phyloP scores from a whole-genome alignment of 257 asterid genomes.

The Ligustrum vulgare region DNA sequence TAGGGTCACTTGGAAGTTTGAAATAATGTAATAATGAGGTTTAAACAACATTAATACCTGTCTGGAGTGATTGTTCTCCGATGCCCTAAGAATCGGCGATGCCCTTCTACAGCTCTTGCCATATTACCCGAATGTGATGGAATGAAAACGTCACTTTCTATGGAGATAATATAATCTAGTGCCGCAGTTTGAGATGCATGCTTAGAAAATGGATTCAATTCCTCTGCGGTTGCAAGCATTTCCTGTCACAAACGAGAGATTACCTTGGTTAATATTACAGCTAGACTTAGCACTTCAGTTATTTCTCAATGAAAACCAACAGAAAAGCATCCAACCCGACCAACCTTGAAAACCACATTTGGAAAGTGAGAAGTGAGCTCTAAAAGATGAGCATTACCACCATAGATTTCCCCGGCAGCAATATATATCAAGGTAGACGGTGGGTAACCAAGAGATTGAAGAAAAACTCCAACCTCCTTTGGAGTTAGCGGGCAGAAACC shows the following conservation, averaged over 20 bases:
- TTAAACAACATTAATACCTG: slow-evolving; percentile 45
- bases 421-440: slow-evolving; percentile 72
- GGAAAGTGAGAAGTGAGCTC: slow-evolving; percentile 88
- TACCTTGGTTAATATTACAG: slow-evolving; percentile 18
- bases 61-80: slow-evolving; percentile 85
- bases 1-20: slow-evolving; percentile 5
- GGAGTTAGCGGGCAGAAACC: slow-evolving; percentile 97
- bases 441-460: slow-evolving; percentile 84
- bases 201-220: slow-evolving; percentile 54
- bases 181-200: slow-evolving; percentile 97
- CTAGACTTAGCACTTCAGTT: slow-evolving; percentile 10
- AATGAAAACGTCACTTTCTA: slow-evolving; percentile 83
- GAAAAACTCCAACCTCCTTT: slow-evolving; percentile 89
- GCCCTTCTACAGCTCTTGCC: slow-evolving; percentile 97
- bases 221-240: slow-evolving; percentile 75
- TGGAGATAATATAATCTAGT: slow-evolving; percentile 78
- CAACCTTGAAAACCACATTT: slow-evolving; percentile 71
- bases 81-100: slow-evolving; percentile 87
- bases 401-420: slow-evolving; percentile 96
- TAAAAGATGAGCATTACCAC: slow-evolving; percentile 70
- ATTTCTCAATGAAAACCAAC: slow-evolving; percentile 7
- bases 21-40: background rate
- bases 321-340: slow-evolving; percentile 24
- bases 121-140: slow-evolving; percentile 95
- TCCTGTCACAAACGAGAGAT: slow-evolving; percentile 56